Evolutionary conservation across 2,329 filamentous ascomycete species (phyloP), one percentile per base, ranked within the genome.

Genomic region (Neonectria magnoliae): DNA sequence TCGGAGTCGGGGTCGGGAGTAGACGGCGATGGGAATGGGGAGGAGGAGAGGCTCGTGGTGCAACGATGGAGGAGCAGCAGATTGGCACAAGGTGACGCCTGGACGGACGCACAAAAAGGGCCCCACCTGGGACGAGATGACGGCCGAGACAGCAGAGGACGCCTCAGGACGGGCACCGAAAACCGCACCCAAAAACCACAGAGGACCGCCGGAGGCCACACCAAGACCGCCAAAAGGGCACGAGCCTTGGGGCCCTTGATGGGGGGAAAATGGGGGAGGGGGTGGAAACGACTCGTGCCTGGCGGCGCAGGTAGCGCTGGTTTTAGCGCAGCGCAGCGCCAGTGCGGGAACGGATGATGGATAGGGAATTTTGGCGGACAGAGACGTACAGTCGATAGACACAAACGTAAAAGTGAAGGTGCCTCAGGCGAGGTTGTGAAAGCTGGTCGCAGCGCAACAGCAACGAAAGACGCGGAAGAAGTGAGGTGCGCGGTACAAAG

Each of bases 61-160:
- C 72, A 74, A 74, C 72, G 67, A 73, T 60, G 68, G 68, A 74
- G 68, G 70, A 74, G 70, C 70, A 74, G 68, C 71, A 74, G 72
- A 73, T 74, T 74, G 72, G 72, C 71, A 74, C 71, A 61, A 74
- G 72, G 72, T 74, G 72, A 74, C 72, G 72, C 72, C 70, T 73
- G 62, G 70, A 68, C 68, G 70, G 70, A 71, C 73, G 73, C 68
- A 76, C 70, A 72, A 70, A 71, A 75, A 69, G 56, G 57, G 68
- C 73, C 75, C 75, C 74, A 77, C 75, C 69, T 74, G 67, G 72
- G 68, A 73, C 71, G 70, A 75, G 72, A 76, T 75, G 75, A 72
- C 67, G 75, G 74, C 67, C 69, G 72, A 76, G 72, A 73, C 74
- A 76, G 71, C 64, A 64, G 65, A 74, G 58, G 66, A 42, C 38